Evolutionary conservation across 1,284 basidiomycete species (phyloP), one percentile per base, ranked within the genome.

Genomic region (Vanrija humicola): DNA sequence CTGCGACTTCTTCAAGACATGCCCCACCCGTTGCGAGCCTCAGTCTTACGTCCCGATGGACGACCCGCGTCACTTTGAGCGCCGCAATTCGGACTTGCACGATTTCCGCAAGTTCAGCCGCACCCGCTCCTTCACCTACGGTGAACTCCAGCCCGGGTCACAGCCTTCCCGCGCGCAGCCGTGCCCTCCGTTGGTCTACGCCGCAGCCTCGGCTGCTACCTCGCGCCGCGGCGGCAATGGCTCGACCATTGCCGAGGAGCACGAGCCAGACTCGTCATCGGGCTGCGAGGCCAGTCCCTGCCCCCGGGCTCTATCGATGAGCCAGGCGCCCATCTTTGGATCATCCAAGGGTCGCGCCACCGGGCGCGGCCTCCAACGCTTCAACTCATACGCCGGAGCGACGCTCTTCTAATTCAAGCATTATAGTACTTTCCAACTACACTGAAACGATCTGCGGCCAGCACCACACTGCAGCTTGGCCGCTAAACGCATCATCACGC

Each of bases 11-110:
- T 97, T 83, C 79, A 83, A 85, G 65, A 75, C 79, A 40, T 86
- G 82, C 56, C 79, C 83, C 1, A 67, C 46, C 3, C 85, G 86
- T 43, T 97, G 94, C 78, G 80, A 88, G 54, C 93, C 92, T 0
- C 80, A 78, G 23, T 86, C 83, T 2, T 98, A 98, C 73, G 85
- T 96, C 39, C 84, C 82, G 18, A 98, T 98, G 95, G 90, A 98
- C 68, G 93, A 98, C 71, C 92, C 93, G 0, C 81, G 82, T 42
- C 87, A 93, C 74, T 82, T 86, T 25, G 79, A 81, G 18, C 86
- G 89, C 44, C 86, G 93, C 46, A 83, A 86, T 51, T 86, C 89
- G 66, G 90, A 96, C 67, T 77, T 97, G 52, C 89, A 91, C 76
- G 88, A 90, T 62, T 95, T 98, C 81, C 86, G 95, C 64, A 87